Evolutionary conservation across 2,329 filamentous ascomycete genomes (phyloP).

Genomic region (Phyllosticta citriasiana): DNA sequence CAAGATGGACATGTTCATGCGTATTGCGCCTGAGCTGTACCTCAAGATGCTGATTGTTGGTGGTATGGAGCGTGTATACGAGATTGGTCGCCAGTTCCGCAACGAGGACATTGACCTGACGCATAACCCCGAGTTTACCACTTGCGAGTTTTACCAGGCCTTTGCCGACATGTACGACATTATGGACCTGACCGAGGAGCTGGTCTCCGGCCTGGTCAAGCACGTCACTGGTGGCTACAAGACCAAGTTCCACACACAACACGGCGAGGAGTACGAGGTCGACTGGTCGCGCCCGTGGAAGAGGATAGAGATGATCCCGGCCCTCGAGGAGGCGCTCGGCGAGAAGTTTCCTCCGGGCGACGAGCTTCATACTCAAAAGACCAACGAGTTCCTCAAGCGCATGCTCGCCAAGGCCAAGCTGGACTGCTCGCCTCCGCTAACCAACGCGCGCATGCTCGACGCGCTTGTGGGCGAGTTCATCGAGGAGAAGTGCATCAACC

Average conservation of each 20-base stretch:
- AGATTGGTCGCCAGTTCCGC: slow-evolving; percentile 89
- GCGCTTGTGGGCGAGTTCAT: slow-evolving; percentile 86
- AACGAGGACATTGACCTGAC: slow-evolving; percentile 89
- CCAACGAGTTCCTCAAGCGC: slow-evolving; percentile 74
- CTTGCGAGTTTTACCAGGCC: slow-evolving; percentile 93
- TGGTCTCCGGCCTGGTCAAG: slow-evolving; percentile 84
- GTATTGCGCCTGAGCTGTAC: slow-evolving; percentile 89
- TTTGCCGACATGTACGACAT: slow-evolving; percentile 67
- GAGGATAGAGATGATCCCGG: slow-evolving; percentile 89
- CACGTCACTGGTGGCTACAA: slow-evolving; percentile 74
- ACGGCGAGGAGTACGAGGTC: slow-evolving; percentile 76
- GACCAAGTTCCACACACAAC: slow-evolving; percentile 78
- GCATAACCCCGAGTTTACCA: slow-evolving; percentile 98
- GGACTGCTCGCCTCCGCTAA: slow-evolving; percentile 80
- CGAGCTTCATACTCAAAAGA: slow-evolving; percentile 81
- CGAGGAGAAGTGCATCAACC: slow-evolving; percentile 87
- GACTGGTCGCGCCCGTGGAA: slow-evolving; percentile 97
- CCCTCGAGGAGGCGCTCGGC: slow-evolving; percentile 77
- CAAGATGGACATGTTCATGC: slow-evolving; percentile 89
- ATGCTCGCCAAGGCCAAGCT: slow-evolving; percentile 84
- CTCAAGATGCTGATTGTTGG: slow-evolving; percentile 95
- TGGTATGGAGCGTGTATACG: slow-evolving; percentile 88
- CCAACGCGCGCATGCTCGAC: slow-evolving; percentile 93
- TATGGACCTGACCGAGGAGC: slow-evolving; percentile 84
- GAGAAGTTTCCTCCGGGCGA: slow-evolving; percentile 90